A percentile compares a stretch with the other conserved stretches of the same genome.
These are phyloP conservation scores for Mortierella sp. DNA, from an alignment of 371 early-diverging fungal species.

Conservation along the genomic window DNA sequence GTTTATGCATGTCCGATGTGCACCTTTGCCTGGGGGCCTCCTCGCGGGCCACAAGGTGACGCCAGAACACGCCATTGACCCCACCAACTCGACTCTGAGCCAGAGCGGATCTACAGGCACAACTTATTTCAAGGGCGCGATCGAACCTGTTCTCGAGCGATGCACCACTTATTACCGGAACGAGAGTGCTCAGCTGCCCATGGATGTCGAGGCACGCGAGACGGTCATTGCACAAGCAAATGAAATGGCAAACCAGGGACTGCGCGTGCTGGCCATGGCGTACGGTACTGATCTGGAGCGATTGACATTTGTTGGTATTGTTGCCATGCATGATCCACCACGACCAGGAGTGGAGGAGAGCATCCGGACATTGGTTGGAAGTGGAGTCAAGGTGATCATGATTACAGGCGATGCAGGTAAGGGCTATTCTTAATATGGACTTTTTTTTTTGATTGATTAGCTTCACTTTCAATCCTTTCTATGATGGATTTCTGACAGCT, in stretches of 20 bases:
- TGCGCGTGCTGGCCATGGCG: constrained; percentile 91
- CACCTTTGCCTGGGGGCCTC: constrained; percentile 22
- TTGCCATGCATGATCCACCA: constrained; percentile 90
- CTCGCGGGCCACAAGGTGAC: constrained; percentile 29
- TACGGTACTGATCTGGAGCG: constrained; percentile 67
- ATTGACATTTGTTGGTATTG: constrained; percentile 81
- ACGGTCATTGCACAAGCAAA: constrained; percentile 63
- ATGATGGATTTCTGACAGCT: no score
- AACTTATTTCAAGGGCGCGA: constrained; percentile 80
- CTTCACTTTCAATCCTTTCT: background rate
- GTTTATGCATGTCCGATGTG: constrained; percentile 82
- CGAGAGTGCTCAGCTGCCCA: constrained; percentile 51
- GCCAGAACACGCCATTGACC: constrained; percentile 46
- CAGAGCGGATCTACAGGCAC: constrained; percentile 48
- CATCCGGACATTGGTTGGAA: constrained; percentile 67
- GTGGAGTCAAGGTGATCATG: constrained; percentile 88
- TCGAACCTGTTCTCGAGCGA: constrained; percentile 76
- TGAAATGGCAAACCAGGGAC: constrained; percentile 82
- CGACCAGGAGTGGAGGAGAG: constrained; percentile 77
- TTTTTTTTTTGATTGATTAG: background rate
- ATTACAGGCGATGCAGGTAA: constrained; percentile 91
- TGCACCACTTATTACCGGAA: constrained; percentile 70
- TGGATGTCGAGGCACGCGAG: constrained; percentile 63
- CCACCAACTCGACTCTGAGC: constrained; percentile 43
- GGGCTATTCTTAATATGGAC: no score